Evolutionary conservation across 2,329 filamentous ascomycete species (phyloP), one percentile per base, ranked within the genome.

Genomic region (Xylariaceae sp.): DNA sequence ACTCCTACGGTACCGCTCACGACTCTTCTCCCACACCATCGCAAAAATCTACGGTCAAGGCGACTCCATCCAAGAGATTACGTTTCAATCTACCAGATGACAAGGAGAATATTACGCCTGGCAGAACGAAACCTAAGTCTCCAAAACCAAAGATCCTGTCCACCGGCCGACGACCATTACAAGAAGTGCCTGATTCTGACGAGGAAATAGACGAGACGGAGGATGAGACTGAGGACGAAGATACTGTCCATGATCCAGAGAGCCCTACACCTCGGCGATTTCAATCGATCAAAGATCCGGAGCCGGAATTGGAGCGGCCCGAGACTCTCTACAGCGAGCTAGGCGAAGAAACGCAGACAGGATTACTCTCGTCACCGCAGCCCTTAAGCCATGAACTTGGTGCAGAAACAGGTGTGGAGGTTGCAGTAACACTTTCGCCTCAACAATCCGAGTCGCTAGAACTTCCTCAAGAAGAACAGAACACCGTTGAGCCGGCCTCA

Each of bases 61-160:
- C 47, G 2, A 65, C 62, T 5, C 63, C 66, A 1, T 55, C 44
- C 1, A 70, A 69, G 50, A 62, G 53, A 41, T 16, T 65, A 37
- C 63, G 64, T 16, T 70, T 70, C 29, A 53, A 65, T 10, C 15
- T 70, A 6, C 66, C 65, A 3, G 68, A 68, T 5, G 58, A 71
- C 27, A 71, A 71, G 45, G 69, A 71, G 51, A 71, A 71, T 39
- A 64, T 69, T 36, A 71, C 69, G 1, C 69, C 69, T 10, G 67
- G 65, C 26, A 64, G 67, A 32, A 67, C 60, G 18, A 64, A 66
- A 33, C 69, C 68, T 5, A 70, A 70, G 35, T 54, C 60, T 4
- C 66, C 67, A n/a, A 71, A 67, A 41, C 55, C 57, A 8, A 50
- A 56, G 10, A 57, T 44, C 13, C 60, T 60, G 44, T 46, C 51